Base-by-base conservation (phyloP, 2,329 filamentous ascomycete species). In the Penicillium corylophilum region DNA sequence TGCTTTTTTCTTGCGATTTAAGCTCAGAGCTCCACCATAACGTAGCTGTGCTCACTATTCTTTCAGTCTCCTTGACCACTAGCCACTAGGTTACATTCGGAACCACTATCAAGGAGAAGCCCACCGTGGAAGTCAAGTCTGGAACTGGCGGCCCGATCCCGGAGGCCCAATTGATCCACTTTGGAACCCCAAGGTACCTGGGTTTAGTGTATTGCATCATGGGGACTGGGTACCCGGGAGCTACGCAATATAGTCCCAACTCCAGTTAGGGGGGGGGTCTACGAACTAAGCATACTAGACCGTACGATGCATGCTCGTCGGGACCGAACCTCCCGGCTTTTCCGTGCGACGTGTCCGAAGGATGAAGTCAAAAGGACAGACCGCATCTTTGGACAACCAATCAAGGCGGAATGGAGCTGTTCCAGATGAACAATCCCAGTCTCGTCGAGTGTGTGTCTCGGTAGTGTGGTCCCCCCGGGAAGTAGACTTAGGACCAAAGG, bases 1-100 rank as follows among this genome's bases (percentile, higher is more conserved):
- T 56, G 54, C 54, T 56, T 56, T 56, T 55, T 53, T 43, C 20
- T 43, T 42, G 42, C 20, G 36, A 54, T 51, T 50, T 54, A 54
- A 56, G 49, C 51, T 56, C 51, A 46, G 51, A 51, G 29, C 39
- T 47, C 29, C 31, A 39, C 31, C 3, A n/a, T n/a, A 5, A n/a
- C n/a, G n/a, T n/a, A n/a, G n/a, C n/a, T n/a, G n/a, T n/a, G n/a
- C n/a, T n/a, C n/a, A n/a, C n/a, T n/a, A n/a, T n/a, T n/a, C n/a
- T n/a, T n/a, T n/a, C n/a, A n/a, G n/a, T n/a, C n/a, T n/a, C n/a
- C n/a, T n/a, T n/a, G n/a, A n/a, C n/a, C n/a, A n/a, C n/a, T n/a
- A n/a, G n/a, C n/a, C n/a, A n/a, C n/a, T n/a, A n/a, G n/a, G n/a
- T n/a, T n/a, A n/a, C n/a, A 36, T 36, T 10, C n/a, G 18, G n/a